These are phyloP conservation scores for Penicillium sp. DNA, from an alignment of 2,329 filamentous ascomycete genomes.

Conservation along the genomic window DNA sequence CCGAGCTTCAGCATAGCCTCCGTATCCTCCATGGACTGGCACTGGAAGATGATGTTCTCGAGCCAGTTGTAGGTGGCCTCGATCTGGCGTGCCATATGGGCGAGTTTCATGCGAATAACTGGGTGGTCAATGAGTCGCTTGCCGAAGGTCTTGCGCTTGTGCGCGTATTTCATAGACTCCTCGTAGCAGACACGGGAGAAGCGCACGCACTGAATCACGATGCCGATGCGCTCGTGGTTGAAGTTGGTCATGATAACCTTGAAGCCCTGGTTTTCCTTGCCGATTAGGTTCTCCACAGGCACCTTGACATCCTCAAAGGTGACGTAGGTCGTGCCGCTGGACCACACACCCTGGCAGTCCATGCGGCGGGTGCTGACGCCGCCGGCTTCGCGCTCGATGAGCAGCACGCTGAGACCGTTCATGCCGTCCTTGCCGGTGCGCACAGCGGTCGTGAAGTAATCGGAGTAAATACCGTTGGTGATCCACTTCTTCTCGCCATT, in stretches of 20 bases:
- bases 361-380: slow-evolving; percentile 89
- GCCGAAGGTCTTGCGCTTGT: slow-evolving; percentile 94
- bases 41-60: slow-evolving; percentile 89
- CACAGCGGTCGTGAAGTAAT: slow-evolving; percentile 96
- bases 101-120: slow-evolving; percentile 93
- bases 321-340: slow-evolving; percentile 88
- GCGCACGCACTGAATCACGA: slow-evolving; percentile 92
- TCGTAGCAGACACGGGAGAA: slow-evolving; percentile 97
- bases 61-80: slow-evolving; percentile 96
- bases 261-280: slow-evolving; percentile 97
- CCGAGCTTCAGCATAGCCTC: slow-evolving; percentile 95
- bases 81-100: slow-evolving; percentile 96
- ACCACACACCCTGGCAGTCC: slow-evolving; percentile 98
- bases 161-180: slow-evolving; percentile 89
- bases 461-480: slow-evolving; percentile 91
- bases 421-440: slow-evolving; percentile 81
- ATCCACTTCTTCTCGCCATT: slow-evolving; percentile 99
- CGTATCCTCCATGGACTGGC: slow-evolving; percentile 81
- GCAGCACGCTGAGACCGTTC: slow-evolving; percentile 81
- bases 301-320: slow-evolving; percentile 99
- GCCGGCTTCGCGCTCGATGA: slow-evolving; percentile 76
- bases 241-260: slow-evolving; percentile 98
- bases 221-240: slow-evolving; percentile 97
- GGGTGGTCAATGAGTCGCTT: slow-evolving; percentile 94
- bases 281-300: slow-evolving; percentile 94